Evolutionary conservation across 1,284 basidiomycete species (phyloP).

Genomic region (Leccinum insolens): DNA sequence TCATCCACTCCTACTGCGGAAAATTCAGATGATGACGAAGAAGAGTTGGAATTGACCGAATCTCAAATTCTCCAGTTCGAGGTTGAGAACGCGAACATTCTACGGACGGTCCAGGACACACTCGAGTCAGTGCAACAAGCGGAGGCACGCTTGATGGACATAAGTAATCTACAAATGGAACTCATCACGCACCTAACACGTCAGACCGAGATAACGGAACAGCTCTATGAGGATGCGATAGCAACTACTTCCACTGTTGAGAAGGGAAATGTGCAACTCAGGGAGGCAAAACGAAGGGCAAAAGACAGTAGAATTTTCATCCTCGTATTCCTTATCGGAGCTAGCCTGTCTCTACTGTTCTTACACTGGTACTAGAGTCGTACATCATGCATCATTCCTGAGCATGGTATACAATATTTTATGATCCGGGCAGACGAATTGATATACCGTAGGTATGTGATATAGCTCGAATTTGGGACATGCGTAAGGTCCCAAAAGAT

Average conservation of each 20-base stretch:
- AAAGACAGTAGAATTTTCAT: slow-evolving; percentile 85
- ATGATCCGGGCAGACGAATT: slow-evolving; percentile 3
- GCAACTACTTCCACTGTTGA: slow-evolving; percentile 82
- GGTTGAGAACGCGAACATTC: slow-evolving; percentile 82
- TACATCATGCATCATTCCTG: not conserved
- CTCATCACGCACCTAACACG: slow-evolving; percentile 82
- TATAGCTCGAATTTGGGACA: not conserved
- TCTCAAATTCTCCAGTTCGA: slow-evolving; percentile 93
- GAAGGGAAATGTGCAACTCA: slow-evolving; percentile 85
- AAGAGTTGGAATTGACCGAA: slow-evolving; percentile 74
- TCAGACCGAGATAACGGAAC: slow-evolving; percentile 89
- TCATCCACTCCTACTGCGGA: slow-evolving; percentile 39
- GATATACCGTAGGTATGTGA: slow-evolving; percentile 4
- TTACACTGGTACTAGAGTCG: slow-evolving; percentile 73
- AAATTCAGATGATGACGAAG: slow-evolving; percentile 64
- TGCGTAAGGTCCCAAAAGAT: not conserved
- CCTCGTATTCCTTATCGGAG: slow-evolving; percentile 84
- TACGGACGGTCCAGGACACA: slow-evolving; percentile 81
- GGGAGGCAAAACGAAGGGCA: slow-evolving; percentile 79
- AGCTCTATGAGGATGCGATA: slow-evolving; percentile 88
- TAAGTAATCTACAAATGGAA: slow-evolving; percentile 88
- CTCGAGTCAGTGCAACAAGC: slow-evolving; percentile 87
- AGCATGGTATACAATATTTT: slow-evolving; percentile 10
- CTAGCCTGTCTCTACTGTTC: slow-evolving; percentile 85
- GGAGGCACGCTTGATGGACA: slow-evolving; percentile 86